Conservation (phyloP, 2,329 filamentous ascomycete species). For the Sarocladium kiliense region DNA sequence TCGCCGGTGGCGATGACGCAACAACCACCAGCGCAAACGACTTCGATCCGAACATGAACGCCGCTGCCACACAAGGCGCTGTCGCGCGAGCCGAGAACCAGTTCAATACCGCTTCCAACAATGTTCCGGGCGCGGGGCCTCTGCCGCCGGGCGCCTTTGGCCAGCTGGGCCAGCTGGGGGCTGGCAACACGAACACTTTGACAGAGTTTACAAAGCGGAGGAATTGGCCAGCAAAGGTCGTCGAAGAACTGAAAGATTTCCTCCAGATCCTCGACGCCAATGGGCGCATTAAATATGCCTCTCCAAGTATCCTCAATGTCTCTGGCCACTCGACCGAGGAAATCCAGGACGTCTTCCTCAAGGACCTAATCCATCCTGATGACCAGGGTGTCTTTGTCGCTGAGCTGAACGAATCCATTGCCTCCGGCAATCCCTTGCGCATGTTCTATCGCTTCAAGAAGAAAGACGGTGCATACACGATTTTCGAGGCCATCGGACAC, state of each 20-base stretch:
- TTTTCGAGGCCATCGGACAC: constrained; percentile 91
- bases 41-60: constrained; percentile 12
- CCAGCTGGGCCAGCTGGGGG: constrained; percentile 18
- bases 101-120: constrained; percentile 28
- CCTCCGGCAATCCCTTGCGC: constrained; percentile 70
- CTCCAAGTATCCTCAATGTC: constrained; percentile 67
- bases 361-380: constrained; percentile 79
- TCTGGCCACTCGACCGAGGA: constrained; percentile 71
- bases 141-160: constrained; percentile 33
- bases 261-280: constrained; percentile 82
- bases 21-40: constrained; percentile 15
- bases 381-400: constrained; percentile 78
- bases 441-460: constrained; percentile 84
- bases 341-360: constrained; percentile 69
- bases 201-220: constrained; percentile 57
- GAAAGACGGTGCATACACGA: constrained; percentile 64
- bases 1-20: constrained; percentile 30
- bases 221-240: constrained; percentile 82
- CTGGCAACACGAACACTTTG: constrained; percentile 36
- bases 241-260: constrained; percentile 86
- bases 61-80: constrained; percentile 21
- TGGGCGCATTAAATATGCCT: constrained; percentile 80
- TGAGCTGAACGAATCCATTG: constrained; percentile 86
- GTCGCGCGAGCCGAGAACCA: constrained; percentile 27
- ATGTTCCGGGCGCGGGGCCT: constrained; percentile 37